Evolutionary conservation across 805 yeast genomes (phyloP).

Genomic region (Schwanniomyces yamadae): DNA sequence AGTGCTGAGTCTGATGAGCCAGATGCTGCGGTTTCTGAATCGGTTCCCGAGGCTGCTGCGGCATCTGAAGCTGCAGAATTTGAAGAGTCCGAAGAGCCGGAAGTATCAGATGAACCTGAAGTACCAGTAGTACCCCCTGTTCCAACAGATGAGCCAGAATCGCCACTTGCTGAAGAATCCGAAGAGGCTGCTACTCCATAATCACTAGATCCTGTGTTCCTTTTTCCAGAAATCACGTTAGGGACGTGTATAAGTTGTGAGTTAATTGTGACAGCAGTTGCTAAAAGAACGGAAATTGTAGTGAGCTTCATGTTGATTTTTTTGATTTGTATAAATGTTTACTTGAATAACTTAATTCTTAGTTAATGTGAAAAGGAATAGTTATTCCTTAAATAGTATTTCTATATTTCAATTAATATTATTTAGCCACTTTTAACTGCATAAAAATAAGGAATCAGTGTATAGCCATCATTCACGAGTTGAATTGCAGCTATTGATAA

Average conservation of each 20-base stretch:
- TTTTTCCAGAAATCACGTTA: too few species aligned
- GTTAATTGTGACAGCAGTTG: conserved; percentile 3
- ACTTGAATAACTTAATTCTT: background rate
- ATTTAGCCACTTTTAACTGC: too few species aligned
- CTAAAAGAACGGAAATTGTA: conserved; percentile 2
- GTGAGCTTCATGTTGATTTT: background rate
- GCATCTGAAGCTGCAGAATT: conserved; percentile 2
- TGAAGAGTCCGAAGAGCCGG: conserved; percentile 5
- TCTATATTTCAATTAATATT: too few species aligned
- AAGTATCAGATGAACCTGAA: background rate
- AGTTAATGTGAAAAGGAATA: too few species aligned
- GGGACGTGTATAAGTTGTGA: background rate
- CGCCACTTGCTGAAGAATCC: conserved; percentile 5
- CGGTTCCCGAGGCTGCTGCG: conserved; percentile 4
- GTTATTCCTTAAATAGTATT: too few species aligned
- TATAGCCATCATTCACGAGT: too few species aligned
- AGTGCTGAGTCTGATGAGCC: conserved; percentile 1
- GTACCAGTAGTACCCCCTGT: conserved; percentile 1
- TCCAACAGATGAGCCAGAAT: conserved; percentile 3
- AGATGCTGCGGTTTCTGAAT: conserved; percentile 5
- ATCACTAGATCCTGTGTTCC: conserved; percentile 5
- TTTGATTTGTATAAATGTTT: background rate
- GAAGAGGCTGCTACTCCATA: too few species aligned
- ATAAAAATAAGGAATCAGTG: too few species aligned
- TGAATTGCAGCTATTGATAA: too few species aligned